Evolutionary conservation across 2,329 filamentous ascomycete species (phyloP).

Genomic region (Aspergillus quadricinctus): DNA sequence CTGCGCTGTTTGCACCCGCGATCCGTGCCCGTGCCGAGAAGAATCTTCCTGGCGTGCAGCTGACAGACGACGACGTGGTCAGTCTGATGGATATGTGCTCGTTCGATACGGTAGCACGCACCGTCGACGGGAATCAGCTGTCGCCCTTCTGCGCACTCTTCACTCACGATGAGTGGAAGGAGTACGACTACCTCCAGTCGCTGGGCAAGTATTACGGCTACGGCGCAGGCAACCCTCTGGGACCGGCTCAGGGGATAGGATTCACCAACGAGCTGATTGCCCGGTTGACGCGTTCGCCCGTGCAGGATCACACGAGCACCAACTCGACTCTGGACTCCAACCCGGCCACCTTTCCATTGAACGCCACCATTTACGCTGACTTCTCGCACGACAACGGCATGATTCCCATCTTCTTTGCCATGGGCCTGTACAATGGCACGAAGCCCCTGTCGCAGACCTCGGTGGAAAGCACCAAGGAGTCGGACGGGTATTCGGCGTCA

Average conservation of each 20-base stretch:
- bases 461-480: conserved; percentile 46
- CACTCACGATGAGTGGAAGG: conserved; percentile 65
- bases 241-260: conserved; percentile 79
- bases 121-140: conserved; percentile 47
- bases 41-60: conserved; percentile 62
- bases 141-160: conserved; percentile 77
- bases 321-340: conserved; percentile 72
- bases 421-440: conserved; percentile 72
- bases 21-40: conserved; percentile 67
- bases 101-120: conserved; percentile 68
- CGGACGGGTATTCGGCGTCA: conserved; percentile 66
- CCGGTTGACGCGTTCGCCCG: conserved; percentile 64
- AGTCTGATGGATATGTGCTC: conserved; percentile 86
- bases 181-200: conserved; percentile 76
- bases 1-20: conserved; percentile 58
- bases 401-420: conserved; percentile 67
- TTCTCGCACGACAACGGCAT: conserved; percentile 92
- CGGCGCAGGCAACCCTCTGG: conserved; percentile 70
- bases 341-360: conserved; percentile 67
- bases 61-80: conserved; percentile 60
- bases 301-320: conserved; percentile 68
- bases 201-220: conserved; percentile 83
- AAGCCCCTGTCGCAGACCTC: conserved; percentile 49
- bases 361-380: conserved; percentile 70
- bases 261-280: conserved; percentile 85